A percentile compares a stretch with the other conserved stretches of the same genome.
phyloP scores from a whole-genome alignment of 768 basidiomycete genomes.

The Xanthoconium purpureum region DNA sequence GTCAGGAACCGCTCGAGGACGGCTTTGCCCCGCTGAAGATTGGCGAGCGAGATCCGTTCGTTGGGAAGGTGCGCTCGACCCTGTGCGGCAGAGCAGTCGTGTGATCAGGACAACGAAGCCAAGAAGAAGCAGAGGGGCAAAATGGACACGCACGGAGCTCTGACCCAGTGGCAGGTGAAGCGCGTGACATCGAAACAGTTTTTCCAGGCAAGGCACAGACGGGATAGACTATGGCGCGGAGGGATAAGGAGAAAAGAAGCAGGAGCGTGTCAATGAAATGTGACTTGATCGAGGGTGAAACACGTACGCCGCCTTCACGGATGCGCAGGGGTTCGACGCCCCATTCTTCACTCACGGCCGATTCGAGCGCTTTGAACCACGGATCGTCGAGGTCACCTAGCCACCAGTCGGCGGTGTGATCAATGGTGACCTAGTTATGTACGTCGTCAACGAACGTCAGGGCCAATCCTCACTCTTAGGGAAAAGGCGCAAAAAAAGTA shows the following conservation, averaged over 20 bases:
- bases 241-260: too few relatives aligned
- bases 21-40: conserved; percentile 73
- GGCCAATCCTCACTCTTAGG: too few relatives aligned
- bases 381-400: conserved; percentile 79
- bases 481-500: background rate
- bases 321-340: conserved; percentile 80
- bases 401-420: conserved; percentile 95
- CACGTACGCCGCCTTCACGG: conserved; percentile 85
- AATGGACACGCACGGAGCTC: conserved; percentile 57
- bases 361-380: conserved; percentile 85
- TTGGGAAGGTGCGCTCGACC: conserved; percentile 93
- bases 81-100: conserved; percentile 34
- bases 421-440: conserved; percentile 59
- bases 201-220: conserved; percentile 90
- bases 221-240: conserved; percentile 70
- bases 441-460: background rate
- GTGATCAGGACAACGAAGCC: background rate
- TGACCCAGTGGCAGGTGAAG: conserved; percentile 95
- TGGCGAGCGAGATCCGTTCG: conserved; percentile 83
- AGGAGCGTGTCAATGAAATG: background rate
- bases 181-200: conserved; percentile 83
- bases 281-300: too few relatives aligned
- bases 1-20: conserved; percentile 73
- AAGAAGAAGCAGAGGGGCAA: too few relatives aligned
- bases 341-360: conserved; percentile 85